A percentile compares a stretch with the other conserved stretches of the same genome.
phyloP scores from a whole-genome alignment of 768 basidiomycete species.

The Sporobolomyces phaffii region DNA sequence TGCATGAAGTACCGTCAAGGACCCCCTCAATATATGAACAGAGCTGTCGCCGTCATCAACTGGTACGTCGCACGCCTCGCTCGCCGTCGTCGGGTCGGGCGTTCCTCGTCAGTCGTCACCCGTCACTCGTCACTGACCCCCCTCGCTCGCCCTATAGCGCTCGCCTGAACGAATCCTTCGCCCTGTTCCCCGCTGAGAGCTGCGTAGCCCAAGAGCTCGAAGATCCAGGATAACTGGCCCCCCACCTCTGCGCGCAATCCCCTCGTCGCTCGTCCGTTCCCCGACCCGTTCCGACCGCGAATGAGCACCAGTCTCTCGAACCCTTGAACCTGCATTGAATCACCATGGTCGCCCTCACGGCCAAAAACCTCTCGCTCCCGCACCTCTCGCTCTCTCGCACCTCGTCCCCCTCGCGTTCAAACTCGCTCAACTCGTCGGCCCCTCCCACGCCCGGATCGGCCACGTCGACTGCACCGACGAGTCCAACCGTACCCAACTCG shows the following conservation, averaged over 20 bases:
- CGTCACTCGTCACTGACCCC: no score
- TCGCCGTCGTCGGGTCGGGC: no score
- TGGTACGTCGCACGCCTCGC: constrained; percentile 2
- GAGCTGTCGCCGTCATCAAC: not conserved
- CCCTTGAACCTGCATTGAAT: no score
- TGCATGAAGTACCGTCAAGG: constrained; percentile 5
- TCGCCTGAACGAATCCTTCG: not conserved
- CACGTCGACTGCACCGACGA: not conserved
- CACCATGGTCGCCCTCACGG: constrained; percentile 12
- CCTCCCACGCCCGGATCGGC: not conserved
- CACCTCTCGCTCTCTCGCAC: constrained; percentile 31
- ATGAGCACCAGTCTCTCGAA: not conserved
- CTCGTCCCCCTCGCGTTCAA: constrained; percentile 16
- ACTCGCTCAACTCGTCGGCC: constrained; percentile 3
- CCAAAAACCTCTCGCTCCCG: not conserved
- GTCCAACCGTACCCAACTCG: not conserved
- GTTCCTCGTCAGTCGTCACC: no score
- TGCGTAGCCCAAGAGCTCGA: not conserved
- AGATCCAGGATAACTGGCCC: constrained; percentile 16
- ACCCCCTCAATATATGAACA: not conserved
- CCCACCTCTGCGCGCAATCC: not conserved
- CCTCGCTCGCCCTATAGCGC: constrained; percentile 1
- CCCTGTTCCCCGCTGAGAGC: constrained; percentile 8
- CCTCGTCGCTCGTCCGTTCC: not conserved
- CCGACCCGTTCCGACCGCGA: not conserved